Evolutionary conservation across 2,329 filamentous ascomycete species (phyloP), one percentile per base, ranked within the genome.

Genomic region (Orbilia javanica): DNA sequence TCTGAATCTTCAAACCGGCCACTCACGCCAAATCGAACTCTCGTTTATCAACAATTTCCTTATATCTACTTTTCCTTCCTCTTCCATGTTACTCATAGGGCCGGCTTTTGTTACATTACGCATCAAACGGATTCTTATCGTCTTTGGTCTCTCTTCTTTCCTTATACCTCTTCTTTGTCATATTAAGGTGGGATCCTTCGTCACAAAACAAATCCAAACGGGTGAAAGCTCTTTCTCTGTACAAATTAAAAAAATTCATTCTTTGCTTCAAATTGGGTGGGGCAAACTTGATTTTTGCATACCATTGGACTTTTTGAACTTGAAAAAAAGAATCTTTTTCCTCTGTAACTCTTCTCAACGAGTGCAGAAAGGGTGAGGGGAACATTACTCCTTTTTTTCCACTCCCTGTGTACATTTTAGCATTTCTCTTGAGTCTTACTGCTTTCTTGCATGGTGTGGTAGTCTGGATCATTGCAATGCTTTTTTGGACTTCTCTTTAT

Each of bases 261-360:
- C 81, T 82, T 84, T 83, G 83, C 81, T 83, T 84, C 82, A 82
- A 82, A 82, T 79, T 80, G 77, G 80, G 81, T 81, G 80, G 81
- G 55, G 80, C 80, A 82, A 81, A 80, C 15, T 68, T 60, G 20
- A 36, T 64, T 72, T 34, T 20, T 63, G 53, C 46, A 63, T 27
- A 44, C 50, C 39, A 36, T 71, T 18, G 29, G 55, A n/a, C 20
- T 27, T 63, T 39, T 42, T 53, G 18, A 29, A 60, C 22, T 29
- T 64, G 42, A 72, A 63, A 71, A 60, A 76, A 69, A 70, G 36
- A 53, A 22, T 55, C 34, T 69, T 75, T 67, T 46, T 46, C 39
- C 20, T 70, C 34, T 67, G 53, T 66, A 39, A 53, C 62, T 57
- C 57, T 75, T 64, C 55, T 55, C 34, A 52, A 71, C 53, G 53